A percentile compares a stretch with the other conserved stretches of the same genome.
These are phyloP conservation scores for Epichloe typhina DNA, from an alignment of 2,329 filamentous ascomycete genomes.

Conservation along the genomic window DNA sequence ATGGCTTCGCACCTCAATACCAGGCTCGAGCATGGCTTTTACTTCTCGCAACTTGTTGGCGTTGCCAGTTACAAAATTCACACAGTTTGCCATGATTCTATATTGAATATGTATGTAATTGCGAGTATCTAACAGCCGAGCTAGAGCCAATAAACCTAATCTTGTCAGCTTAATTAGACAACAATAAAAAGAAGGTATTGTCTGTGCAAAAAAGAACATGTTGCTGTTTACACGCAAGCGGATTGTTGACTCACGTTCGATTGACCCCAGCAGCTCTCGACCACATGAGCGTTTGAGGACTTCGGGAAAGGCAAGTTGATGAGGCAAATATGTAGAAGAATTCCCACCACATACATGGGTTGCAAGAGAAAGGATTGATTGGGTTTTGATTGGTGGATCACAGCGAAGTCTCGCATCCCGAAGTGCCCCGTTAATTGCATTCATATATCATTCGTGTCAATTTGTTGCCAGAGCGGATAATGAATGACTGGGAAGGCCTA, in stretches of 20 bases:
- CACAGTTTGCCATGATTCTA: slow-evolving; percentile 26
- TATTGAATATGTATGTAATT: not conserved
- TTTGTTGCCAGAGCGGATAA: not conserved
- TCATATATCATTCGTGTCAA: not conserved
- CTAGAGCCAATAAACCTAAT: not conserved
- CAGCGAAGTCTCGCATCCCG: not conserved
- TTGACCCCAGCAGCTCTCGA: not conserved
- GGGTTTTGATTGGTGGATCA: not conserved
- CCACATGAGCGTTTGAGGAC: not conserved
- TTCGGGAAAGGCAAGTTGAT: not conserved
- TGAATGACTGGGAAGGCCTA: not conserved
- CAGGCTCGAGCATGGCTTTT: slow-evolving; percentile 66
- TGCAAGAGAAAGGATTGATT: not conserved
- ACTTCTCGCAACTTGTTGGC: slow-evolving; percentile 88
- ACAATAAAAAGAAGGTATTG: not conserved
- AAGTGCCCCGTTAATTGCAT: not conserved
- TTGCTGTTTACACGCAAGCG: not conserved
- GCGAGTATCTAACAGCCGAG: not conserved
- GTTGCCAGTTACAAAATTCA: slow-evolving; percentile 97
- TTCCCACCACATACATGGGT: not conserved
- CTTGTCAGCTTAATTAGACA: not conserved
- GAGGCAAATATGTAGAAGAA: not conserved
- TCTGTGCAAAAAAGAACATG: not conserved
- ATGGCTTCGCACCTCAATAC: slow-evolving; percentile 61
- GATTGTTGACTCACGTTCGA: not conserved